Percentiles rank a stretch among this genome's conserved stretches.
Conservation (phyloP, 2,329 filamentous ascomycete species). For the Decorospora gaudefroyi region DNA sequence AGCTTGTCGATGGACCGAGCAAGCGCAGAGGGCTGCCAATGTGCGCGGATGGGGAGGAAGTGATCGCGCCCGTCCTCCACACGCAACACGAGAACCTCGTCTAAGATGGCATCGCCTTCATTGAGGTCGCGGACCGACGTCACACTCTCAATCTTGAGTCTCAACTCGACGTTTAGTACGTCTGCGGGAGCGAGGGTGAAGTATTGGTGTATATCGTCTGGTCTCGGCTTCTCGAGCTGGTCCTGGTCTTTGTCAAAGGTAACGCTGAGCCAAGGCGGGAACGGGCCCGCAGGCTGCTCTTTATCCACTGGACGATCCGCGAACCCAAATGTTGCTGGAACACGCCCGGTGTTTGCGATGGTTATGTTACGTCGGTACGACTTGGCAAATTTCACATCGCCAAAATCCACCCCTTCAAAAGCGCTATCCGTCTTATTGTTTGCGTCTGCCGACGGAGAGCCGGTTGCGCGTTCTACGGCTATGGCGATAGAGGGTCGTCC, state of each 20-base stretch:
- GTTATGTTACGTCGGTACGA: conserved; percentile 71
- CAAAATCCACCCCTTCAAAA: conserved; percentile 73
- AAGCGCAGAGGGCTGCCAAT: conserved; percentile 81
- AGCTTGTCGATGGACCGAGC: conserved; percentile 87
- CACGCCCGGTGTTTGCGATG: conserved; percentile 88
- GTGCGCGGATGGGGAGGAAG: conserved; percentile 79
- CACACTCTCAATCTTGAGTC: conserved; percentile 67
- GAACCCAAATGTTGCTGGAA: conserved; percentile 78
- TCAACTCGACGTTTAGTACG: conserved; percentile 71
- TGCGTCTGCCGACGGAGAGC: conserved; percentile 25
- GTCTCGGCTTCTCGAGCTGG: conserved; percentile 30
- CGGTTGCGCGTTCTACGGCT: conserved; percentile 66
- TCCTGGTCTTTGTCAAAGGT: conserved; percentile 63
- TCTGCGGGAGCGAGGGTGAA: conserved; percentile 84
- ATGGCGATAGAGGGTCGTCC: conserved; percentile 80
- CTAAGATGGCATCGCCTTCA: conserved; percentile 65
- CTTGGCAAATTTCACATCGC: conserved; percentile 70
- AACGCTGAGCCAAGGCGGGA: conserved; percentile 72
- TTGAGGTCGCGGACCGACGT: conserved; percentile 72
- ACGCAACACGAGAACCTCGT: conserved; percentile 86
- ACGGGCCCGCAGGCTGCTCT: conserved; percentile 49
- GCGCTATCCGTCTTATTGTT: conserved; percentile 44
- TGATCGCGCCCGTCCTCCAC: conserved; percentile 85
- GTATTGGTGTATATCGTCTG: conserved; percentile 48
- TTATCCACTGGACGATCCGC: conserved; percentile 68